phyloP scores from a whole-genome alignment of 2,329 filamentous ascomycete species.

The Neonectria punicea region DNA sequence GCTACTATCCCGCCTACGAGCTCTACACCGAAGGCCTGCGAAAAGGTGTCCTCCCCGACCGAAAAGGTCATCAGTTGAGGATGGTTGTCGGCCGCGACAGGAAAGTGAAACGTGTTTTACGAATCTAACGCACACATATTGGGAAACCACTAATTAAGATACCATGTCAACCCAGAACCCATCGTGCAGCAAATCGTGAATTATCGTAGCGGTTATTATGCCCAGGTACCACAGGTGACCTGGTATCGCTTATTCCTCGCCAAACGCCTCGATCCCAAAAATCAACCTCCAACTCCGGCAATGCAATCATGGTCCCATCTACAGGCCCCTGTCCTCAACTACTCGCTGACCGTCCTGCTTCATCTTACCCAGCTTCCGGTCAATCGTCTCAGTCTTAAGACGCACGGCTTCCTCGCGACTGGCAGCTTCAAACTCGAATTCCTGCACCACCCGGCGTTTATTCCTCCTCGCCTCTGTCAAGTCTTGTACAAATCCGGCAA shows the following conservation, averaged over 20 bases:
- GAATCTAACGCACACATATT: conserved; percentile 50
- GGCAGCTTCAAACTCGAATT: conserved; percentile 67
- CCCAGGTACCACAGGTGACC: conserved; percentile 18
- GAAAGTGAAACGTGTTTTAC: conserved; percentile 65
- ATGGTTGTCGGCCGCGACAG: conserved; percentile 70
- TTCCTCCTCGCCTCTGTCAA: conserved; percentile 59
- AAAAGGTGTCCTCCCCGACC: conserved; percentile 63
- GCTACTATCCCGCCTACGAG: conserved; percentile 78
- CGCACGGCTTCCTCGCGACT: conserved; percentile 65
- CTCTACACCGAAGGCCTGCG: conserved; percentile 71
- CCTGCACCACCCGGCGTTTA: conserved; percentile 61
- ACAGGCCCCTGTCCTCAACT: conserved; percentile 55
- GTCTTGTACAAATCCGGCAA: conserved; percentile 59
- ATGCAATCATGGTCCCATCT: conserved; percentile 38
- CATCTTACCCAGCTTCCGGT: conserved; percentile 64
- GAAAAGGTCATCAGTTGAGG: conserved; percentile 66
- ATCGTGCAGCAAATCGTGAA: conserved; percentile 7
- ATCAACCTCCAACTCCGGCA: conserved; percentile 38
- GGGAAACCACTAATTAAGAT: conserved; percentile 26
- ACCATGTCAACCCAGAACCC: conserved; percentile 1
- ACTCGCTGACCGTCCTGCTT: conserved; percentile 67
- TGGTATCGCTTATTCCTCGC: conserved; percentile 24
- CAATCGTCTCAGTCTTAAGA: conserved; percentile 63
- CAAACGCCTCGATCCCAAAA: conserved; percentile 31
- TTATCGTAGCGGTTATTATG: conserved; percentile 17